Evolutionary conservation across 352 stramenopile species (phyloP), one percentile per base, ranked within the genome.

Genomic region (Pythium dissotocum): DNA sequence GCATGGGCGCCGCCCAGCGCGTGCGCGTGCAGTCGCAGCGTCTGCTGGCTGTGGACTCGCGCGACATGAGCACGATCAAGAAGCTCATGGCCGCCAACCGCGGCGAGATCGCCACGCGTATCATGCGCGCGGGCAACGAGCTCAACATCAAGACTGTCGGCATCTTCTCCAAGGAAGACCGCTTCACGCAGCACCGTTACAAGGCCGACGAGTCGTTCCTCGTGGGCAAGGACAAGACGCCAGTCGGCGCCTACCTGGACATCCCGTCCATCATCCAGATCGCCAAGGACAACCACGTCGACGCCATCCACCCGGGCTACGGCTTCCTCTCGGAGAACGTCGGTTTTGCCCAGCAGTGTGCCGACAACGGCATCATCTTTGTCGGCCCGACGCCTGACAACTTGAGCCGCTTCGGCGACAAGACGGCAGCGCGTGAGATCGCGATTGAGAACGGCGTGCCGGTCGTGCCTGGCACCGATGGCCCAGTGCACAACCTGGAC

Each of bases 71-170:
- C 73, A 87, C 77, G 42, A 94, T 99, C 80, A 95, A 95, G 59
- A 99, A 99, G 75, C 75, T 99, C 52, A 89, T 99, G 87, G 95
- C 95, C 9, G 97, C 97, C 36, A 99, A 99, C 85, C 94, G 98
- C 35, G 98, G 97, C 36, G 98, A 99, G 78, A 99, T 99, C 79
- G 97, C 97, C 10, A 97, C 96, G 46, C 89, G 97, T 24, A 98
- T 99, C 70, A 98, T 98, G 82, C 89, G 97, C 56, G 95, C 96
- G 0, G 86, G 83, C 6, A 97, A 96, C 59, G 96, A 99, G 76
- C 83, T 99, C 44, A 94, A 90, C 48, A 88, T 98, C 58, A 78
- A 82, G 58, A 98, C 95, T 16, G 93, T 97, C 32, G 93, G 80
- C 40, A 89, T 98, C 65, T 97, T 95, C 79, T 89, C 80, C 48